A percentile compares a stretch with the other conserved stretches of the same genome.
These are phyloP conservation scores for Amylostereum chailletii DNA, from an alignment of 1,284 basidiomycete genomes.

Conservation along the genomic window DNA sequence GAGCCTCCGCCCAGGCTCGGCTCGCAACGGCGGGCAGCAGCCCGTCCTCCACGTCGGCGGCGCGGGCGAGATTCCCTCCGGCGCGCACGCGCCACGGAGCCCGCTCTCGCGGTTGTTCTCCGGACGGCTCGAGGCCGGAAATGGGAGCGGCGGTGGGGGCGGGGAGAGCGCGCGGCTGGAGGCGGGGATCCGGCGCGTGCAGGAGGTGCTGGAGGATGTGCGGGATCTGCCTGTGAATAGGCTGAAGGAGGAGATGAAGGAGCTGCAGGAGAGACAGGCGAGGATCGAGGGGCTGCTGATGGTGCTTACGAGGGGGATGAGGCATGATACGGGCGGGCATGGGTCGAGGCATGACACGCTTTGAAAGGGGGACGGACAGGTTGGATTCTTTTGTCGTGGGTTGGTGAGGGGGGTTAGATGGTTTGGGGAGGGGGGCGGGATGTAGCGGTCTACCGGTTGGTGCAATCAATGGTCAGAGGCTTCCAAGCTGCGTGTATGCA, in stretches of 20 bases:
- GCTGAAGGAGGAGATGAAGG: slow-evolving; percentile 72
- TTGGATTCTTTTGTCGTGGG: too few relatives aligned
- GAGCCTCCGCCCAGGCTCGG: slow-evolving; percentile 8
- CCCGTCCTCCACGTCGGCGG: slow-evolving; percentile 16
- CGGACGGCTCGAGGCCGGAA: slow-evolving; percentile 12
- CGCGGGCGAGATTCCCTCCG: neutral
- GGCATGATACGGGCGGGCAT: slow-evolving; percentile 26
- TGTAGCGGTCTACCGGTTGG: too few relatives aligned
- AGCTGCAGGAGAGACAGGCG: slow-evolving; percentile 73
- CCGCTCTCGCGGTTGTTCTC: slow-evolving; percentile 47
- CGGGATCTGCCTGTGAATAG: slow-evolving; percentile 50
- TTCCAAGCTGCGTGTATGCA: too few relatives aligned
- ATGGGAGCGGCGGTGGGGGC: slow-evolving; percentile 14
- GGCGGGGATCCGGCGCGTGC: slow-evolving; percentile 42
- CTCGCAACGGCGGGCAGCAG: slow-evolving; percentile 14
- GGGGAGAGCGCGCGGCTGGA: slow-evolving; percentile 22
- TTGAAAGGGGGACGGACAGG: neutral
- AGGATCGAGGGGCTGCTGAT: slow-evolving; percentile 66
- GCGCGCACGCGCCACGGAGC: slow-evolving; percentile 26
- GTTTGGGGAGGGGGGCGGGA: too few relatives aligned
- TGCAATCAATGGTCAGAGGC: too few relatives aligned
- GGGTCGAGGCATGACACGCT: slow-evolving; percentile 23
- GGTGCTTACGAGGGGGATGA: slow-evolving; percentile 36
- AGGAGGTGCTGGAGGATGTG: slow-evolving; percentile 53
- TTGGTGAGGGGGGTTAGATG: too few relatives aligned